Conservation (phyloP, 192 early-diverging fungal genomes). For the Umbelopsis vinacea region DNA sequence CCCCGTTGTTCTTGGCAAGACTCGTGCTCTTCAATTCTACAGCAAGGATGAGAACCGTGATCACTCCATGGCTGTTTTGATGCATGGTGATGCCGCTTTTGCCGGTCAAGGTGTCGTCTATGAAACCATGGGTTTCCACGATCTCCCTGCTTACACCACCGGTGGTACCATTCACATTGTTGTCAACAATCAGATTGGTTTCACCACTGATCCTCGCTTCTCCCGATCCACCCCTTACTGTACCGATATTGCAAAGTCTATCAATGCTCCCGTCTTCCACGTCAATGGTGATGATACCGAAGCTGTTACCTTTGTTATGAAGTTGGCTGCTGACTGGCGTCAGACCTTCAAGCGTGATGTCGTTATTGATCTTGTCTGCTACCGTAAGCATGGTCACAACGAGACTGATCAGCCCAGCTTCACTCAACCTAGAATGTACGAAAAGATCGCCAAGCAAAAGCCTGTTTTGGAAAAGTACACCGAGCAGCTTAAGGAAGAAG, state of each 20-base stretch:
- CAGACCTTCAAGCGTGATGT: conserved; percentile 95
- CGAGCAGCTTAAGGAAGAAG: conserved; percentile 82
- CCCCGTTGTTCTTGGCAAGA: conserved; percentile 98
- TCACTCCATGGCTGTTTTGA: conserved; percentile 89
- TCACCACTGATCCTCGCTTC: conserved; percentile 97
- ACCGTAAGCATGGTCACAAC: conserved; percentile 98
- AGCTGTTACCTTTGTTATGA: conserved; percentile 93
- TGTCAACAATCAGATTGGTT: conserved; percentile 99
- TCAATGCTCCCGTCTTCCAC: conserved; percentile 97
- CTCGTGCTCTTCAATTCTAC: conserved; percentile 94
- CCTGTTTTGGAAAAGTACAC: conserved; percentile 88
- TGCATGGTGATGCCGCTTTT: conserved; percentile 99
- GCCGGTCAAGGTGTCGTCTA: conserved; percentile 98
- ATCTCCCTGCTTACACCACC: conserved; percentile 93
- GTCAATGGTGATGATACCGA: conserved; percentile 98
- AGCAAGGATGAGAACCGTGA: conserved; percentile 82
- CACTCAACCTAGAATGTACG: conserved; percentile 98
- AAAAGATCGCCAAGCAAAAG: conserved; percentile 82
- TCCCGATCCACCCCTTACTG: conserved; percentile 95
- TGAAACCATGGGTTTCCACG: conserved; percentile 95
- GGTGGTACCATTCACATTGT: conserved; percentile 97
- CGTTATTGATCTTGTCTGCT: conserved; percentile 96
- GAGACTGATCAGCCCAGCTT: conserved; percentile 99
- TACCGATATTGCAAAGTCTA: conserved; percentile 96
- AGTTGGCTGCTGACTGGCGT: conserved; percentile 96